Base-by-base conservation (phyloP, 148 eudicot species). In the Rhododendron henanense region DNA sequence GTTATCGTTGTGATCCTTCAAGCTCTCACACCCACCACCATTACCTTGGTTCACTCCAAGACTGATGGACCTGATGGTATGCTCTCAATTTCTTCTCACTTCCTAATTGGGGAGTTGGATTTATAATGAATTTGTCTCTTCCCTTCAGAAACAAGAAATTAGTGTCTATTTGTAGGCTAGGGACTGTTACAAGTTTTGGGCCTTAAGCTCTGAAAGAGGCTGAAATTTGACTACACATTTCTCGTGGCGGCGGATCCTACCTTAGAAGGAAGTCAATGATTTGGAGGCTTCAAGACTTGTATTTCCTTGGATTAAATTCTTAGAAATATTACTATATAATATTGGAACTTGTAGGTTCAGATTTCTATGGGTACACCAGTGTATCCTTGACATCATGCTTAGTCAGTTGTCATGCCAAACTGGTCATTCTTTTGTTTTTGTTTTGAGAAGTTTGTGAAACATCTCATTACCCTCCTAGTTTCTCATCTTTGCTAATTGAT, bases 51-150 rank as follows among this genome's bases (percentile, higher is more conserved):
- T 69, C 89, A 91, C 71, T 87, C 89, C 80, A 87, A 89, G 81
- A 91, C 93, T 63, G 88, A 91, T 84, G 84, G 86, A 31, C 80
- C 86, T 3, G 93, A 91, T 86, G 93, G 93, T 91, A 87, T n/a
- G 35, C 10, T 9, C 79, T 37, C 69, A 9, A 35, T 57, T 55
- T 35, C 71, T 16, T 8, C 9, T 78, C 31, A 23, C 3, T 39
- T 76, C n/a, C 79, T 7, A 16, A 16, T 39, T 19, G 44, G 79
- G n/a, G 21, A 18, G 28, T 39, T 41, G 78, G 45, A 75, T 75
- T 73, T 35, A 19, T 41, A 21, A 76, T 14, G 14, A 76, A 41
- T 76, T 39, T 76, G n/a, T 19, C 6, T 76, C 48, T 39, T 23
- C 48, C 15, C 13, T 76, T 19, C 50, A 76, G 50, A 76, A 76